Evolutionary conservation across 2,329 filamentous ascomycete genomes (phyloP).

Genomic region (Cladorrhinum sp.): DNA sequence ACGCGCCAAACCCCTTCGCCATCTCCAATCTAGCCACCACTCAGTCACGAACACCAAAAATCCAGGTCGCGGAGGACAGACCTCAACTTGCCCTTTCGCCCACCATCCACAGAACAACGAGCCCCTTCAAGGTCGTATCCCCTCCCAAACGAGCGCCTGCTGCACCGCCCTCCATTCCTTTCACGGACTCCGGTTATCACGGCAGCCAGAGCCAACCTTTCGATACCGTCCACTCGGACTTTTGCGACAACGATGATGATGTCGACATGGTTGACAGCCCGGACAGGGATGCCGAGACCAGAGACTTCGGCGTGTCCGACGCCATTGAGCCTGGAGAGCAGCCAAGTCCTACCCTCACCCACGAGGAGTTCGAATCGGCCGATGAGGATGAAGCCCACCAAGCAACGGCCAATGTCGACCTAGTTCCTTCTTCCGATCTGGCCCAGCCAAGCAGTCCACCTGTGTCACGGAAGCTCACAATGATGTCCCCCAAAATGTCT

Average conservation of each 20-base stretch:
- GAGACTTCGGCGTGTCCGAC: constrained; percentile 16
- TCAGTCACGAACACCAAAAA: constrained; percentile 54
- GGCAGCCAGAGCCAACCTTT: constrained; percentile 64
- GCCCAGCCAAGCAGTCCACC: constrained; percentile 21
- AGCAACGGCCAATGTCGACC: constrained; percentile 20
- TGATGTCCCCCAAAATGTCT: constrained; percentile 23
- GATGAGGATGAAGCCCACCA: constrained; percentile 42
- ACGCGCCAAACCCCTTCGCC: constrained; percentile 52
- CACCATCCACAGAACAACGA: constrained; percentile 32
- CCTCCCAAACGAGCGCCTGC: constrained; percentile 26
- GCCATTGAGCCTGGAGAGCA: constrained; percentile 20
- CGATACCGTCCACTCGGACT: constrained; percentile 44
- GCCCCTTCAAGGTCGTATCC: constrained; percentile 35
- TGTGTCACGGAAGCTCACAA: constrained; percentile 15
- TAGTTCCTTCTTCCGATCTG: constrained; percentile 13
- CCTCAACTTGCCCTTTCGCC: constrained; percentile 5
- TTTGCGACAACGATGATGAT: constrained; percentile 29
- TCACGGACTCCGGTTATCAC: constrained; percentile 68
- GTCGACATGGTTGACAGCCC: constrained; percentile 24
- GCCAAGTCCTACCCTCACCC: constrained; percentile 30
- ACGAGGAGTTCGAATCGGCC: constrained; percentile 42
- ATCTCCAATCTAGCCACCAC: constrained; percentile 39
- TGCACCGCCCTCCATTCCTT: constrained; percentile 30
- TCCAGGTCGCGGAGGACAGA: constrained; percentile 57
- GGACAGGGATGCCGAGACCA: constrained; percentile 12